Evolutionary conservation across 2,329 filamentous ascomycete genomes (phyloP), one percentile per base, ranked within the genome.

Genomic region (Exophiala xenobiotica): DNA sequence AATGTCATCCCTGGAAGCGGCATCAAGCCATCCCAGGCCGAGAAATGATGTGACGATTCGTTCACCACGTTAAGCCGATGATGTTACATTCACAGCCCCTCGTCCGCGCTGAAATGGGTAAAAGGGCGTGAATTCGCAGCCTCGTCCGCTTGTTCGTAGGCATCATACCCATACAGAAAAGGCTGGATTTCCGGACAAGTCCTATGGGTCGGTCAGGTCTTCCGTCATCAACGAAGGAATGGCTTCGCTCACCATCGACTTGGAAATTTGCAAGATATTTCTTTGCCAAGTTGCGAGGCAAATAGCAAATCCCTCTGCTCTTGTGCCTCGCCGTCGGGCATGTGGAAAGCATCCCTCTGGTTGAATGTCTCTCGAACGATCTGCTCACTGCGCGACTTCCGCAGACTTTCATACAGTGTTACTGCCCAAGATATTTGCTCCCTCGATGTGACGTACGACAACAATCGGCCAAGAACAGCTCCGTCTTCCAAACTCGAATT

Each of bases 381-480:
- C 11, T 29, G 9, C 7, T 14, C 39, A n/a, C 43, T 55, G 3
- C 68, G 63, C 4, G 37, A 20, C 24, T 48, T 49, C 22, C 44
- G 42, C 16, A 46, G 24, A 19, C 16, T 48, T 42, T 55, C 52
- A 31, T 47, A 55, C 16, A 55, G 43, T 16, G 14, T 8, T 3
- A 31, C 4, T 12, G 12, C 4, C 14, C n/a, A 12, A 16, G 19
- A 27, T 9, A 55, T 19, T 4, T 31, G 20, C 7, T 41, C 41
- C 18, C 20, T 19, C 6, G 39, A 29, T 22, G 26, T 14, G 3
- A 37, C 6, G 8, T 12, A 19, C 0, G 77, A 75, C 0, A 88
- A 68, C 1, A 87, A 61, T 1, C 75, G 70, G 0, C 85, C 85
- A 2, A 65, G 54, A 2, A 61, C 57, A 6, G 61, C 63, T 4